Evolutionary conservation across 345 rosid species (phyloP), one percentile per base, ranked within the genome.

Genomic region (Populus nigra): DNA sequence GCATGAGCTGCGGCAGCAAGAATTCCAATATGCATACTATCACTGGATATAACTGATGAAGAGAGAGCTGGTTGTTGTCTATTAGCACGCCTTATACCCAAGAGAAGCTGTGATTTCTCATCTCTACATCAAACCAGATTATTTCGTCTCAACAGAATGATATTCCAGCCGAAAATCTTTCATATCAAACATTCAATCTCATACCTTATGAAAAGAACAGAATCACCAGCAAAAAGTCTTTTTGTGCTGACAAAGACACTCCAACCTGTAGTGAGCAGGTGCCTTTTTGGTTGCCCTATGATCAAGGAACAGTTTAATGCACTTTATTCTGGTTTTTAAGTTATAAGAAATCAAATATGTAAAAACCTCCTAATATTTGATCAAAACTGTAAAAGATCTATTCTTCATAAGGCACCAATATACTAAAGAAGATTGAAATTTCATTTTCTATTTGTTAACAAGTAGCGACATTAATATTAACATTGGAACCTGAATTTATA

Each of bases 1-100:
- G 99, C 99, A 86, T 96, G 99, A 85, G 99, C 98, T 38, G 98
- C 99, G 71, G 98, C 99, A 70, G 98, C 99, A 79, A 96, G 99
- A 80, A 96, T 89, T 71, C 99, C 99, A 16, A 96, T 96, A 74
- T 96, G 99, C 99, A 96, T 96, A 84, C 99, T 96, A 71, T 96
- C 99, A 69, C 99, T 96, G 55, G 98, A 92, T 85, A 96, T 88
- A 73, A 96, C 96, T 45, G 98, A 96, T 7, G 99, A 96, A 45
- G 99, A 91, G 50, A 96, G 92, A 27, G 98, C 90, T 27, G 97
- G 88, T 68, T 94, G 98, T 85, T 91, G 98, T 77, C 96, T 87
- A 83, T 91, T 92, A 36, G 99, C 97, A 59, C 85, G 94, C 82
- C 94, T 87, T 86, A 90, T 88, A 50, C 99, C 99, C 89, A 95